Evolutionary conservation across 352 stramenopile species (phyloP), one percentile per base, ranked within the genome.

Genomic region (Thalassiosira ordinaria): DNA sequence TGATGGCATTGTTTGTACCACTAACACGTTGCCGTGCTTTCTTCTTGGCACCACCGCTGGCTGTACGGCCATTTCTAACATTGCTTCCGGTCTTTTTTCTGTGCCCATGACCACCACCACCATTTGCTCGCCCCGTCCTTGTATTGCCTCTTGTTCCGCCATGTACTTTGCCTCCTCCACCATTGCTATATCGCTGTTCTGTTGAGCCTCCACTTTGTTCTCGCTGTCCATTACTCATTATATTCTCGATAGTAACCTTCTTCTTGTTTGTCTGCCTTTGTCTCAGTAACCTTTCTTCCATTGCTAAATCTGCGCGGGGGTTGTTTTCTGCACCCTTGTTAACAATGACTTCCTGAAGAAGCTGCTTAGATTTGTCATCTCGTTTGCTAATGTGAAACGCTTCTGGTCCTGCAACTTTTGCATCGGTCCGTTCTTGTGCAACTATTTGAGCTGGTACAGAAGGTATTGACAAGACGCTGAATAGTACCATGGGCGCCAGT

Each of bases 251-350:
- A n/a, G n/a, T n/a, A 7, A 35, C 14, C 13, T 31, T 53, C 18
- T 65, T 65, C 35, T 65, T 65, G 16, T 13, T 27, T 35, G 4
- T 51, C 62, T 71, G 27, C 52, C 47, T 16, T 1, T 27, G 16
- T 39, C n/a, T 2, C 59, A 18, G 33, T 52, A 47, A n/a, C 11
- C 39, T 47, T 2, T 47, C 39, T 7, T 47, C 39, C 4, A n/a
- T 47, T 20, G 14, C 39, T n/a, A 20, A 8, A 20, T 47, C 4
- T 47, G 39, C 5, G 11, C 11, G 29, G 13, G 16, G 31, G n/a
- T n/a, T n/a, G 6, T 49, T 44, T 46, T 71, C 62, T 71, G 57
- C 22, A 27, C 62, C 62, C 33, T 71, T 71, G 0, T 31, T 71
- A 57, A 47, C 9, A 27, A 69, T 46, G 24, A 29, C 0, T 37